Base-by-base conservation (phyloP, 2,329 filamentous ascomycete genomes). In the Parastagonospora avenae region DNA sequence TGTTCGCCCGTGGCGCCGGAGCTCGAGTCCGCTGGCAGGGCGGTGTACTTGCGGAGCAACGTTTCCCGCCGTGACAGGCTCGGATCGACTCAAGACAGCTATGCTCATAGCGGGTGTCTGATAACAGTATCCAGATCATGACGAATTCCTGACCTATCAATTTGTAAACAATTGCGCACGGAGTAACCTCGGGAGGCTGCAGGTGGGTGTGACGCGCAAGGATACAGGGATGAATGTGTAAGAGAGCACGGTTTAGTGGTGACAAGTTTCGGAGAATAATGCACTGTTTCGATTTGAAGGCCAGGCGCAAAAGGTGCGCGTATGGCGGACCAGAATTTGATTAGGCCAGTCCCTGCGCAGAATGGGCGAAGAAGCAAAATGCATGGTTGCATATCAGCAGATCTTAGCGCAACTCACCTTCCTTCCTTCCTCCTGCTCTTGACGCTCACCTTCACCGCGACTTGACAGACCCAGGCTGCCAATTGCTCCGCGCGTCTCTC, bases 281-380 rank as follows among this genome's bases (percentile, higher is more conserved):
- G 42, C 36, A 36, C 32, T 42, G 43, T 51, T 51, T 51, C 42
- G 48, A 46, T 35, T 46, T 46, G 38, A 46, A 39, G 24, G 29
- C 30, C 16, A 35, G 31, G 15, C 24, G 38, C 27, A 37, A 36
- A 36, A 30, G 36, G 32, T 27, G 46, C 32, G 48, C 42, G 42
- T 46, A 46, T 40, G 48, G 48, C 48, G 40, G 46, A 35, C 44
- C 24, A 33, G 30, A n/a, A 27, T 11, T 14, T 39, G 37, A 7
- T 15, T 36, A 16, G n/a, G 8, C 33, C 33, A 16, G n/a, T 6
- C 33, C 33, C n/a, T 36, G 33, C 16, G 16, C 16, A 8, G 4
- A 12, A 14, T 14, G 33, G 16, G 33, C 33, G n/a, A 36, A 27
- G 16, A 32, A 43, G 30, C 33, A 29, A 39, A 24, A 24, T 24